Conservation (phyloP, 225 moss, liverwort and hornwort species). For the Ulota crispa region DNA sequence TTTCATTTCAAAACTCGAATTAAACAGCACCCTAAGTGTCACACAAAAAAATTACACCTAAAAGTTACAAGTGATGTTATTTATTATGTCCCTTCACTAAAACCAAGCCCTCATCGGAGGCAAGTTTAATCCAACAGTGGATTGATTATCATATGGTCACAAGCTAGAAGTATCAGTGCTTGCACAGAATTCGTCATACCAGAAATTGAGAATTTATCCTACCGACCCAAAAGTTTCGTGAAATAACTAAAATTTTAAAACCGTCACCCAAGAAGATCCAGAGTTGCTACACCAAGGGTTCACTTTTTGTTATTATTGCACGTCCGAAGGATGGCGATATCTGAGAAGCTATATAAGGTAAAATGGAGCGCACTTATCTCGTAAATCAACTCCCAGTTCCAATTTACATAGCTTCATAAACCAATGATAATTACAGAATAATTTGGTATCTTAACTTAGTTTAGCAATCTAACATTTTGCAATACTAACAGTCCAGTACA, state of each 20-base stretch:
- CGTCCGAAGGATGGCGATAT: not conserved
- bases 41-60: too few species aligned
- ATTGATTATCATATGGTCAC: not conserved
- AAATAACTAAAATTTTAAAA: not conserved
- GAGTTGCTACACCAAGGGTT: not conserved
- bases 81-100: too few species aligned
- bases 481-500: not conserved
- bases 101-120: not conserved
- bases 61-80: too few species aligned
- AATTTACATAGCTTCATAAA: not conserved
- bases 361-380: not conserved
- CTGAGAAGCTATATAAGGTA: not conserved
- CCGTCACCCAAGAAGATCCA: not conserved
- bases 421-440: not conserved
- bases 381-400: not conserved
- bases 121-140: not conserved
- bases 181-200: not conserved
- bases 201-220: not conserved
- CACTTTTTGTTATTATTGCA: not conserved
- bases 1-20: too few species aligned
- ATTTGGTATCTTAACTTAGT: not conserved
- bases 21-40: too few species aligned
- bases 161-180: not conserved
- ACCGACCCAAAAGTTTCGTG: not conserved
- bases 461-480: too few species aligned